A percentile compares a stretch with the other conserved stretches of the same genome.
phyloP scores from a whole-genome alignment of 176 grass and related monocot species.

The Oryza coarctata region DNA sequence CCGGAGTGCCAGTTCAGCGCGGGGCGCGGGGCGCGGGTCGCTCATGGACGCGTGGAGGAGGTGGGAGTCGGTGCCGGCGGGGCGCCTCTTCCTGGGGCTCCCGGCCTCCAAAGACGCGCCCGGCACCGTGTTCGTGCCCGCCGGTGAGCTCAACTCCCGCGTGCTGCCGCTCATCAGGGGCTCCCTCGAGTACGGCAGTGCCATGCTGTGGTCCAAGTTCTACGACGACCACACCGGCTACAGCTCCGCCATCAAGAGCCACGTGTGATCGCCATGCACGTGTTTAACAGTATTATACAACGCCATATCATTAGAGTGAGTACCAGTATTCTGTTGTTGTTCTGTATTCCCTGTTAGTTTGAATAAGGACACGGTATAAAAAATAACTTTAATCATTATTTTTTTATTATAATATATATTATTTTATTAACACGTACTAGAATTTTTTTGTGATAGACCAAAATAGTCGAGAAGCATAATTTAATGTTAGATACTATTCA shows the following conservation, averaged over 20 bases:
- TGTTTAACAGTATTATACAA: background rate
- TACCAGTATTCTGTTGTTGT: too few relatives aligned
- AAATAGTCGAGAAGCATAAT: too few relatives aligned
- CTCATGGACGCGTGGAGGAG: conserved; percentile 62
- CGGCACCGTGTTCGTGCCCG: conserved; percentile 51
- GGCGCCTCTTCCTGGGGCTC: conserved; percentile 60
- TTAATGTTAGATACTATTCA: too few relatives aligned
- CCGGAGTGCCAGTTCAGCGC: conserved; percentile 44
- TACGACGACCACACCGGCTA: conserved; percentile 57
- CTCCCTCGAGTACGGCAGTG: conserved; percentile 60
- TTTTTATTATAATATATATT: too few relatives aligned
- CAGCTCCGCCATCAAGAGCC: conserved; percentile 43
- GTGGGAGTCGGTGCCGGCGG: conserved; percentile 61
- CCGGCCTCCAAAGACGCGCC: conserved; percentile 46
- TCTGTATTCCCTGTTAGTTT: too few relatives aligned
- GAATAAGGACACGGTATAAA: too few relatives aligned
- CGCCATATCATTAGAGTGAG: too few relatives aligned
- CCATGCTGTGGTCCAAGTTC: conserved; percentile 81
- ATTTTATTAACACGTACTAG: too few relatives aligned
- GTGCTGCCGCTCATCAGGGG: conserved; percentile 62
- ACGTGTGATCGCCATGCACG: conserved; percentile 34
- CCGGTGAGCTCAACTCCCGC: conserved; percentile 39
- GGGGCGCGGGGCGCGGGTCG: conserved; percentile 5
- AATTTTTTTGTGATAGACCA: too few relatives aligned
- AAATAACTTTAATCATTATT: too few relatives aligned